Evolutionary conservation across 306 rosid genomes (phyloP).

Genomic region (Inga laurina): DNA sequence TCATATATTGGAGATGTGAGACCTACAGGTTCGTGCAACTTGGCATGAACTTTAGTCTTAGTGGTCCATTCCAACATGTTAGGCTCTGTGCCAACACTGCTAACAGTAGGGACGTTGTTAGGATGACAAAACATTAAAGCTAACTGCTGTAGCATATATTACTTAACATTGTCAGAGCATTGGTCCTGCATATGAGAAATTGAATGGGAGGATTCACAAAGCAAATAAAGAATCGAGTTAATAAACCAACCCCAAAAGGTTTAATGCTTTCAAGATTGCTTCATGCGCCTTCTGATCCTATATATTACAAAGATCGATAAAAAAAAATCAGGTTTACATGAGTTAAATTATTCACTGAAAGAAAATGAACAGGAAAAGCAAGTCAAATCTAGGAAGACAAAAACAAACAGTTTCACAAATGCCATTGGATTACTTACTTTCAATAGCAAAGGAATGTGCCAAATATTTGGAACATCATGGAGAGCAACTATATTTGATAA

Average conservation of each 20-base stretch:
- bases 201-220: conserved; percentile 16
- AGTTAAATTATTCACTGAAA: conserved; percentile 23
- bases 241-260: conserved; percentile 67
- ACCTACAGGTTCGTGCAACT: conserved; percentile 56
- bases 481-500: conserved; percentile 74
- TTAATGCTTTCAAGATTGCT: conserved; percentile 79
- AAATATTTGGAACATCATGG: conserved; percentile 93
- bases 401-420: neutral
- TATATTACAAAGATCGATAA: conserved; percentile 35
- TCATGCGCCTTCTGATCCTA: conserved; percentile 89
- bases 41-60: conserved; percentile 60
- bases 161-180: neutral
- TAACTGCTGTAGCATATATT: neutral
- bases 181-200: neutral
- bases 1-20: conserved; percentile 29
- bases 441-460: conserved; percentile 93
- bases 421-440: conserved; percentile 54
- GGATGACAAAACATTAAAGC: neutral
- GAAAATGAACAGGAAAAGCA: neutral
- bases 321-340: conserved; percentile 34
- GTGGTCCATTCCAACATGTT: conserved; percentile 72
- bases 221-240: conserved; percentile 34
- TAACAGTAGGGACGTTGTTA: conserved; percentile 25
- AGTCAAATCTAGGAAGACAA: conserved; percentile 19
- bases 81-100: conserved; percentile 62